These are phyloP conservation scores for Penicillium brevicompactum DNA, from an alignment of 2,329 filamentous ascomycete species.

Conservation along the genomic window DNA sequence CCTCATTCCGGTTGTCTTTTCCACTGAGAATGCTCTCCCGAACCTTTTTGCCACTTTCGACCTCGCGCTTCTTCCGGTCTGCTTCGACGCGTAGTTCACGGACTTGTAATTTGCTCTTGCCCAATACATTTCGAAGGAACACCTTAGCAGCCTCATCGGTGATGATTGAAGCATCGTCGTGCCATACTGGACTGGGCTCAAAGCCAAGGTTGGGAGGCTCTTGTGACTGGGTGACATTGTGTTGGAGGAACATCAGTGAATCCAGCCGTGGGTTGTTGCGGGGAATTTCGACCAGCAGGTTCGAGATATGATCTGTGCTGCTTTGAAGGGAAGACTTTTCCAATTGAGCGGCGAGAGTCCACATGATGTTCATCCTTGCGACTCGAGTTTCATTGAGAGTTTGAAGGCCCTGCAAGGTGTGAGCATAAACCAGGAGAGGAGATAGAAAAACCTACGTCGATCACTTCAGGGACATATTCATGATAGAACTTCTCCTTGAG, in stretches of 20 bases:
- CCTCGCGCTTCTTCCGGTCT: conserved; percentile 82
- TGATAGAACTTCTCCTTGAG: conserved; percentile 97
- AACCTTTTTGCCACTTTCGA: conserved; percentile 72
- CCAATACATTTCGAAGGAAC: conserved; percentile 86
- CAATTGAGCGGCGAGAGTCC: conserved; percentile 76
- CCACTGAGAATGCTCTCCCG: conserved; percentile 79
- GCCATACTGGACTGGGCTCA: conserved; percentile 95
- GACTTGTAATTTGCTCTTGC: conserved; percentile 84
- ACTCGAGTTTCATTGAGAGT: conserved; percentile 90
- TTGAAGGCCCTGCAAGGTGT: conserved; percentile 64
- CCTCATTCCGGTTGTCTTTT: conserved; percentile 84
- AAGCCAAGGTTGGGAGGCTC: conserved; percentile 85
- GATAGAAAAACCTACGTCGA: conserved; percentile 65
- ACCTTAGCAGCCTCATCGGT: conserved; percentile 85
- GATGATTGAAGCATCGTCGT: conserved; percentile 86
- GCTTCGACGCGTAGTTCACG: conserved; percentile 79
- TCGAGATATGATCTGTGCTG: conserved; percentile 71
- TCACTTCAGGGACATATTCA: conserved; percentile 89
- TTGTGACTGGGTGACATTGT: conserved; percentile 81
- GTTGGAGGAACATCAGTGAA: conserved; percentile 96
- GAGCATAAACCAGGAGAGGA: background rate
- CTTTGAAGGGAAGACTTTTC: conserved; percentile 78
- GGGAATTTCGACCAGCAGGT: conserved; percentile 77
- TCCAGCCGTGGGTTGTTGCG: conserved; percentile 87
- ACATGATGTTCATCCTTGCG: conserved; percentile 78